Evolutionary conservation across 2,329 filamentous ascomycete genomes (phyloP).

Genomic region (Cladosporium colombiae): DNA sequence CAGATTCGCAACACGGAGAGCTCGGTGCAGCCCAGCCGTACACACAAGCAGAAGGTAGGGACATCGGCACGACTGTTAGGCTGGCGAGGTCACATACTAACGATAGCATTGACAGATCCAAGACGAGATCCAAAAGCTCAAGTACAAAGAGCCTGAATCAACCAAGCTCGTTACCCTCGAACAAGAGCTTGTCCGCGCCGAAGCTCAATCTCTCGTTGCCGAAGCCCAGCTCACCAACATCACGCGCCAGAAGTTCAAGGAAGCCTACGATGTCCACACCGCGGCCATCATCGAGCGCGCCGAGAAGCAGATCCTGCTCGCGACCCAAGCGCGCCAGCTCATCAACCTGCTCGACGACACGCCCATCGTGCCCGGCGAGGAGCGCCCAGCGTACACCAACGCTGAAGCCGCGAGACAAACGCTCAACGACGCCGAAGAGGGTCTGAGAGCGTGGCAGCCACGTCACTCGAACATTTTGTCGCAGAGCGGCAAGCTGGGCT

Average conservation of each 20-base stretch:
- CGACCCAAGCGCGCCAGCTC: constrained; percentile 83
- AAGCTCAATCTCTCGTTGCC: constrained; percentile 93
- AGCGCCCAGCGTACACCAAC: constrained; percentile 67
- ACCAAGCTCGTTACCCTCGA: constrained; percentile 80
- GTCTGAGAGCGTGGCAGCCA: constrained; percentile 73
- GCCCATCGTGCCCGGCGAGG: constrained; percentile 83
- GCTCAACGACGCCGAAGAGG: constrained; percentile 88
- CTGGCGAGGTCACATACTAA: neutral
- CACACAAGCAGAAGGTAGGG: constrained; percentile 71
- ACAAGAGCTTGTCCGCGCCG: constrained; percentile 92
- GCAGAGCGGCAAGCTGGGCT: constrained; percentile 50
- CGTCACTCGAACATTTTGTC: constrained; percentile 56
- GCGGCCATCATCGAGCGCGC: constrained; percentile 90
- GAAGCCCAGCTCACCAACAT: constrained; percentile 96
- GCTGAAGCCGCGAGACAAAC: constrained; percentile 73
- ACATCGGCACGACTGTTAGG: neutral
- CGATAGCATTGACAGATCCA: constrained; percentile 55
- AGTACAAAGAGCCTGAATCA: constrained; percentile 87
- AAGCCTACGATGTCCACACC: constrained; percentile 87
- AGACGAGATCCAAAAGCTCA: constrained; percentile 89
- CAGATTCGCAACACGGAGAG: constrained; percentile 92
- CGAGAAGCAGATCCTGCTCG: constrained; percentile 94
- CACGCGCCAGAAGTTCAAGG: constrained; percentile 93
- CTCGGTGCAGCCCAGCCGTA: constrained; percentile 89
- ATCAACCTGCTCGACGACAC: constrained; percentile 85